Percentiles rank a stretch among this genome's conserved stretches.
Conservation (phyloP, 1,284 basidiomycete species). For the Coniferiporia sulphurascens region DNA sequence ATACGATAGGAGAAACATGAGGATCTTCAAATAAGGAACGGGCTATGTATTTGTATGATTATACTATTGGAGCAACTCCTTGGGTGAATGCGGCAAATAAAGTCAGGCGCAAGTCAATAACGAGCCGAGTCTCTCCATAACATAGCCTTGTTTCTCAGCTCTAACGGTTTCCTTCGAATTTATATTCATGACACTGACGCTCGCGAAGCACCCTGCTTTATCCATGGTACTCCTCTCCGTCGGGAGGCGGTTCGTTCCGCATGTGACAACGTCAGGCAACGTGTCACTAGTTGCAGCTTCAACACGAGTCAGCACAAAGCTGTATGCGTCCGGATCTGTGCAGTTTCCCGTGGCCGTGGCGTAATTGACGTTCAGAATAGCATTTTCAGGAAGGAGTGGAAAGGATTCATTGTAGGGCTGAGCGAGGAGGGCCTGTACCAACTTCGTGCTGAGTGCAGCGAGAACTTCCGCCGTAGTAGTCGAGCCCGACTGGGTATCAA, state of each 20-base stretch:
- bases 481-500: constrained; percentile 31
- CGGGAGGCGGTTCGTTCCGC: constrained; percentile 37
- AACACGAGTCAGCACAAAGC: constrained; percentile 32
- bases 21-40: too few species aligned
- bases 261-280: constrained; percentile 31
- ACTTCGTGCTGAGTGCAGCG: constrained; percentile 38
- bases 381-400: constrained; percentile 37
- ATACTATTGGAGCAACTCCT: too few species aligned
- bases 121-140: constrained; percentile 33
- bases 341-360: constrained; percentile 35
- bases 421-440: constrained; percentile 33
- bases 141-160: constrained; percentile 34
- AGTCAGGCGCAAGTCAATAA: constrained; percentile 27
- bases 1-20: too few species aligned
- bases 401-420: constrained; percentile 14
- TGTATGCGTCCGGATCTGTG: constrained; percentile 31
- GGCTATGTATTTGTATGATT: too few species aligned
- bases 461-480: constrained; percentile 38
- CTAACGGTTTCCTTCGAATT: constrained; percentile 39
- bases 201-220: constrained; percentile 37
- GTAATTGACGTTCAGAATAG: constrained; percentile 49
- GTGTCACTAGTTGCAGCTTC: constrained; percentile 11
- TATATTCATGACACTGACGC: constrained; percentile 44
- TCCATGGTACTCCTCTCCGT: constrained; percentile 35
- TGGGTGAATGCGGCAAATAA: too few species aligned